Conservation (phyloP, 139 green algal genomes). For the Chlorella ohadii region DNA sequence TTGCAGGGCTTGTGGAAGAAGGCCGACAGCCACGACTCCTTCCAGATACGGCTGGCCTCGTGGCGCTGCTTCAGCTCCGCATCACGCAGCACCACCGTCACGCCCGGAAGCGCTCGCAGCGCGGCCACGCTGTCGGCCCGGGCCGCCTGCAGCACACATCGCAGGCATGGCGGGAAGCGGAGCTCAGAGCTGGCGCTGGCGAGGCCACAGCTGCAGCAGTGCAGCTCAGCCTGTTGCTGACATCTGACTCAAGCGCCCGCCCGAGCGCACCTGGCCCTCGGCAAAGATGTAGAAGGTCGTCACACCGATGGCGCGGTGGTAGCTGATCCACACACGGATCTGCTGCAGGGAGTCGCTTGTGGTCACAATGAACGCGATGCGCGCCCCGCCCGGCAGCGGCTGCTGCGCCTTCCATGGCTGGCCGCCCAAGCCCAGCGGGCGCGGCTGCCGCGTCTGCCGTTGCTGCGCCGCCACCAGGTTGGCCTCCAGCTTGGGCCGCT, state of each 20-base stretch:
- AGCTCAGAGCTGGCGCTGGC: too few relatives aligned
- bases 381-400: neutral
- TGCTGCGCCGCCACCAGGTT: neutral
- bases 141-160: constrained; percentile 45
- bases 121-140: constrained; percentile 17
- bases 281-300: constrained; percentile 72
- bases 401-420: neutral
- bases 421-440: neutral
- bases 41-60: constrained; percentile 73
- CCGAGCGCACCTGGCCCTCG: constrained; percentile 52
- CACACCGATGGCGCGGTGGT: constrained; percentile 65
- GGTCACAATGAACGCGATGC: constrained; percentile 70
- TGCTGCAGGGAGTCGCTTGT: constrained; percentile 58
- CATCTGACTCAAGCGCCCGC: too few relatives aligned
- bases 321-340: constrained; percentile 66
- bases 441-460: neutral
- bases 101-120: constrained; percentile 46
- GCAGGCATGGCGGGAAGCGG: too few relatives aligned
- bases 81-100: constrained; percentile 58
- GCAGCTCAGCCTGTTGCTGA: neutral
- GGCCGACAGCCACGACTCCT: constrained; percentile 83
- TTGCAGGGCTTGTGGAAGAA: constrained; percentile 94
- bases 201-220: neutral
- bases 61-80: constrained; percentile 57
- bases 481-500: constrained; percentile 36